phyloP scores from a whole-genome alignment of 371 early-diverging fungal genomes.

The Mucor indicus region DNA sequence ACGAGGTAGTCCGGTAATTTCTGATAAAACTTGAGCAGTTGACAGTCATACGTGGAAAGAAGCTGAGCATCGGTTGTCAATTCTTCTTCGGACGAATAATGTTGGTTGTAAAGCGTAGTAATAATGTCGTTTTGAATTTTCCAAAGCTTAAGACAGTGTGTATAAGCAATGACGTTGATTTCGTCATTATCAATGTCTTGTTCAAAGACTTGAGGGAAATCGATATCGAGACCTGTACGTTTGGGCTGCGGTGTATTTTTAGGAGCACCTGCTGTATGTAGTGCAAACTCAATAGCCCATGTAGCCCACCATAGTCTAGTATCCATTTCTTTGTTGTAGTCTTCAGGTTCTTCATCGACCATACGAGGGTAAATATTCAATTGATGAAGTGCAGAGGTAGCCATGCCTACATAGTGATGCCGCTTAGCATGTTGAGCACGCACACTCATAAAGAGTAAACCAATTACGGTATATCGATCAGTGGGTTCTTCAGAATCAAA shows the following conservation, averaged over 20 bases:
- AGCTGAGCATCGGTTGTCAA: constrained; percentile 21
- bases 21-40: constrained; percentile 15
- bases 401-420: constrained; percentile 33
- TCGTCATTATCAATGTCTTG: constrained; percentile 36
- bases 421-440: constrained; percentile 20
- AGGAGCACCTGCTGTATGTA: constrained; percentile 26
- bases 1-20: constrained; percentile 19
- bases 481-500: constrained; percentile 37
- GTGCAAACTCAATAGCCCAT: constrained; percentile 30
- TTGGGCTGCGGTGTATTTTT: constrained; percentile 25
- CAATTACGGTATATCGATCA: constrained; percentile 26
- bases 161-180: constrained; percentile 21
- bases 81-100: constrained; percentile 18
- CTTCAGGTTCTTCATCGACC: constrained; percentile 17
- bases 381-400: constrained; percentile 25
- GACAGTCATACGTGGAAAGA: constrained; percentile 18
- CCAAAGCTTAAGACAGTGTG: constrained; percentile 23
- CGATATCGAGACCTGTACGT: constrained; percentile 19
- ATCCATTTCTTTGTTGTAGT: constrained; percentile 32
- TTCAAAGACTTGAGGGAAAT: constrained; percentile 28
- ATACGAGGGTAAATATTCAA: constrained; percentile 24
- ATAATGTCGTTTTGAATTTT: constrained; percentile 25
- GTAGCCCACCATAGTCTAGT: constrained; percentile 39
- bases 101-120: constrained; percentile 19
- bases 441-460: constrained; percentile 21